Conservation (phyloP, 2,329 filamentous ascomycete species). For the Tolypocladium nubicola region DNA sequence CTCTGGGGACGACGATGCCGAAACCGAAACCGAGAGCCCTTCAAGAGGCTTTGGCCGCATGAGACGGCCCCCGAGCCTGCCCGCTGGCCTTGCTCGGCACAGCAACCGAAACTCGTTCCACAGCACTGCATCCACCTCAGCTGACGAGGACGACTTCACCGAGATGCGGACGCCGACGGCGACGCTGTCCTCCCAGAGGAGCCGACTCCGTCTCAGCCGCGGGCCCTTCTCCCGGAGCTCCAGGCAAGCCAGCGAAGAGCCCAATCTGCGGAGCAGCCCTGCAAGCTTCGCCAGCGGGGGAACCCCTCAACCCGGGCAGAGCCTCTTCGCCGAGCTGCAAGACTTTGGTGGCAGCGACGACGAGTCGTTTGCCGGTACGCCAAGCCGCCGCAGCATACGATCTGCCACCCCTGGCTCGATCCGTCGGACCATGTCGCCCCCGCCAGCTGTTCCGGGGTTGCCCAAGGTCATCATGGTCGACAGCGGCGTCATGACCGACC, state of each 20-base stretch:
- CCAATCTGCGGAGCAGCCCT: conserved; percentile 46
- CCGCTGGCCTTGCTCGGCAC: conserved; percentile 27
- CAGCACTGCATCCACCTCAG: conserved; percentile 83
- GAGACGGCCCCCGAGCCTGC: conserved; percentile 29
- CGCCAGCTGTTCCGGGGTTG: conserved; percentile 37
- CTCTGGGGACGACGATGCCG: conserved; percentile 67
- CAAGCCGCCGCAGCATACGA: conserved; percentile 37
- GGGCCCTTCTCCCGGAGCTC: conserved; percentile 49
- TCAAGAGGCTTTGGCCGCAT: conserved; percentile 32
- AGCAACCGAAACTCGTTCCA: conserved; percentile 58
- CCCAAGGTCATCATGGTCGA: conserved; percentile 48
- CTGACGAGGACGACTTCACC: conserved; percentile 53
- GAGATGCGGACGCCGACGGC: conserved; percentile 51
- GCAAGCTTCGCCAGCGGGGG: conserved; percentile 43
- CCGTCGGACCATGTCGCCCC: conserved; percentile 31
- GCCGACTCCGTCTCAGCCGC: conserved; percentile 62
- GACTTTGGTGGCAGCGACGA: conserved; percentile 69
- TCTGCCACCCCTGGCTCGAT: conserved; percentile 38
- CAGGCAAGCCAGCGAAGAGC: conserved; percentile 50
- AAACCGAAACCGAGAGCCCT: conserved; percentile 78
- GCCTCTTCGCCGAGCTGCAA: conserved; percentile 81
- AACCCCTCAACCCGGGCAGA: conserved; percentile 54
- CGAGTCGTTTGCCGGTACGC: conserved; percentile 50
- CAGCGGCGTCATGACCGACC: conserved; percentile 50
- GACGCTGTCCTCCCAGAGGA: conserved; percentile 52